Evolutionary conservation across 2,329 filamentous ascomycete genomes (phyloP), one percentile per base, ranked within the genome.

Genomic region (Neocucurbitaria cava): DNA sequence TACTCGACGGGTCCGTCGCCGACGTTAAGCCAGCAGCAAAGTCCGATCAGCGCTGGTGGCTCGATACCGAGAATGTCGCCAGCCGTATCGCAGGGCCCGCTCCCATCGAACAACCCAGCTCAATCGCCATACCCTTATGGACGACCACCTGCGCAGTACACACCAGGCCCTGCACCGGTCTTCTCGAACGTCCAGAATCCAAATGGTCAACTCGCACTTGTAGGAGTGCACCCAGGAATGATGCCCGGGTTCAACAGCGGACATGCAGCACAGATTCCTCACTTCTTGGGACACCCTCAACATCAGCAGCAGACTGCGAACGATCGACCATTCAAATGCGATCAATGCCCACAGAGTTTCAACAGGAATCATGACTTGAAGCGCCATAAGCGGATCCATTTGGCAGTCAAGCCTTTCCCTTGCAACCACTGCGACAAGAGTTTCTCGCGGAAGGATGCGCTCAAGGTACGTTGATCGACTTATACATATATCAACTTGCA

Each of bases 321-420:
- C 52, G 94, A 98, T 65, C 87, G 94, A 5, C 95, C 95, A 0
- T 98, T 96, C 81, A 93, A 93, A 76, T 99, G 95, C 73, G 92
- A 98, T 65, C 85, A 90, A 71, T 99, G 95, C 70, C 87, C 90
- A 0, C 92, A 96, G 73, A 93, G 91, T 33, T 99, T 99, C 79
- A 98, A 96, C 75, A 84, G 95, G 4, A 98, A 98, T 62, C 95
- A 98, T 71, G 95, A 98, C 71, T 77, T 98, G 66, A 99, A 99
- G 78, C 85, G 95, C 46, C 95, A 99, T 76, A 96, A 96, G 81
- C 83, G 92, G 45, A 98, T 98, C 54, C 95, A 99, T 76, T 78
- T 98, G 53, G 91, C 92, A 0, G 91, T 98, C 36, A 99, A 99
- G 81, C 95, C 95, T 0, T 98, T 94, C 75, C 93, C 93, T 0